These are phyloP conservation scores for Silene latifolia DNA, from an alignment of 148 eudicot genomes.

Conservation along the genomic window DNA sequence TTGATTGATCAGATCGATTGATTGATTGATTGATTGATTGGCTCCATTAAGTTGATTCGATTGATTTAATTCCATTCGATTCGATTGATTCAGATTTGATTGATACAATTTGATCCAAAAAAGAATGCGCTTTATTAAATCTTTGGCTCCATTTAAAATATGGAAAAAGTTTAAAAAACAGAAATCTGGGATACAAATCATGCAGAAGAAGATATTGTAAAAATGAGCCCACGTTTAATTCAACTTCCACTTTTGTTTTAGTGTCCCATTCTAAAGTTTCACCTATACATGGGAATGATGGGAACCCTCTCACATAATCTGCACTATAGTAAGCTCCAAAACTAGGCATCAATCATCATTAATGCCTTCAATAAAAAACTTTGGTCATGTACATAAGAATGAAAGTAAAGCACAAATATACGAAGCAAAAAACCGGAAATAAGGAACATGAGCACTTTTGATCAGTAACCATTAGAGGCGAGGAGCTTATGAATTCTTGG, in stretches of 20 bases:
- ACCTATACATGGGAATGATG: constrained; percentile 14
- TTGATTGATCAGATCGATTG: too few relatives aligned
- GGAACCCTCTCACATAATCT: constrained; percentile 2
- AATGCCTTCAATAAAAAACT: constrained; percentile 9
- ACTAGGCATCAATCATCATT: constrained; percentile 5
- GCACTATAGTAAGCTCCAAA: constrained; percentile 21
- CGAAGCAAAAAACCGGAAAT: constrained; percentile 3
- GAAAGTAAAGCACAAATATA: constrained; percentile 18
- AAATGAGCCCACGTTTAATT: background rate
- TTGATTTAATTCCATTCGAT: too few relatives aligned
- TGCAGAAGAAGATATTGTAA: too few relatives aligned
- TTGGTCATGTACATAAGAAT: constrained; percentile 24
- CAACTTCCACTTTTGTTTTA: background rate
- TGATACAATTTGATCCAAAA: too few relatives aligned
- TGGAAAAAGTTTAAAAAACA: too few relatives aligned
- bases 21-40: too few relatives aligned
- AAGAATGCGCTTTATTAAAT: too few relatives aligned
- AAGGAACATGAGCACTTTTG: constrained; percentile 2
- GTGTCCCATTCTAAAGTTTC: background rate
- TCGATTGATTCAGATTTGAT: too few relatives aligned
- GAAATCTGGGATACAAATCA: too few relatives aligned
- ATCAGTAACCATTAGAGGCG: constrained; percentile 18
- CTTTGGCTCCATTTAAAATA: too few relatives aligned
- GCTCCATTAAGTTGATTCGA: too few relatives aligned
- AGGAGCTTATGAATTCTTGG: constrained; percentile 28